Evolutionary conservation across 495 filamentous ascomycete genomes (phyloP), one percentile per base, ranked within the genome.

Genomic region (Peziza echinospora): DNA sequence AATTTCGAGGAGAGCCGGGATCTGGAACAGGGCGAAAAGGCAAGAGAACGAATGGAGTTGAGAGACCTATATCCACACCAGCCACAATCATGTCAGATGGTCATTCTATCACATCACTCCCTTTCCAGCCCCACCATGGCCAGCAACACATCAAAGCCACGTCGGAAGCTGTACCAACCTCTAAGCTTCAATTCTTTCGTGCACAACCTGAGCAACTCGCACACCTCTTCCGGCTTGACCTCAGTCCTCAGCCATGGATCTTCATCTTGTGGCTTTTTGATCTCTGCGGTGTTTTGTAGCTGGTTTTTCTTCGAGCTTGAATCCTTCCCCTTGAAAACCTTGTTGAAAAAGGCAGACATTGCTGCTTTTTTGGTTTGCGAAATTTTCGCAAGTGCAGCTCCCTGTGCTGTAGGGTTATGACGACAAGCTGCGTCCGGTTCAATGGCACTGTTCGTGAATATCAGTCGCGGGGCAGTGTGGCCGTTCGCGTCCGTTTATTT

Each of bases 21-120:
- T 97, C 85, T 48, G 85, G 83, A 46, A 77, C 82, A 5, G 91
- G 89, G 51, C 89, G 77, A 64, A 93, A 97, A 6, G 89, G 91
- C n/a, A 97, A 73, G 17, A 97, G 77, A 43, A 96, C 67, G 62
- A 97, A 93, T 0, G 89, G 89, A 47, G 82, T 78, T 16, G 48
- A 47, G 45, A 54, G 50, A 25, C 52, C 50, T 54, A 53, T 47
- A 40, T 30, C 8, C 21, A 49, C 50, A 49, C 37, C 43, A 51
- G 40, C 23, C 17, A n/a, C 47, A 47, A 45, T 9, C 25, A 41
- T 26, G 21, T 49, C 43, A 56, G 25, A 56, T 43, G 26, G 26
- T 34, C 8, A 34, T 7, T 7, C n/a, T 8, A 7, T 34, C n/a
- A n/a, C 26, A n/a, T n/a, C 26, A 7, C 30, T 17, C 30, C 30